Base-by-base conservation (phyloP, 208 protist species). In the Wallacemonas sp. region DNA sequence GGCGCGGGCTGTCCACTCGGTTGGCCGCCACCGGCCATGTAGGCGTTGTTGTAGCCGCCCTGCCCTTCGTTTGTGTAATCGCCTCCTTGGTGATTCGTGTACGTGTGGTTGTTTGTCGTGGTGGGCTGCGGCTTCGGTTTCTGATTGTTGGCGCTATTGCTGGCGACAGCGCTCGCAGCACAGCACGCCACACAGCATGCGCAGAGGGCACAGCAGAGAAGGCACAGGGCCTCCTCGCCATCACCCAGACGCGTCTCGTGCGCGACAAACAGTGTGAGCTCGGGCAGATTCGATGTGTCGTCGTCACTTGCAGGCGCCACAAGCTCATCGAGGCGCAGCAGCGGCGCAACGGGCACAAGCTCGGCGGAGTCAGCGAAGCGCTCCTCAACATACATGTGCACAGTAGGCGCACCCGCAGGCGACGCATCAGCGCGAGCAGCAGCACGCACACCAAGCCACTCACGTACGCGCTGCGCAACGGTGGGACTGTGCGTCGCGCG, bases 101-200 rank as follows among this genome's bases (percentile, higher is more conserved):
- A n/a, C n/a, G n/a, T n/a, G 41, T 26, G 8, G 2, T 1, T 27
- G 48, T 68, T 39, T 4, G 39, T 68, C 34, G 57, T 59, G 48
- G 57, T 58, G 4, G 27, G 42, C 24, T 68, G 5, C 10, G 39
- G 39, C 19, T 36, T 58, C 17, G 27, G 27, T 9, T 19, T 5
- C 13, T 44, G 44, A 12, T 57, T 50, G 45, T 30, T 55, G 17
- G 38, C 42, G 38, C 34, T 60, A 27, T 21, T 50, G 36, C n/a
- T 37, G 6, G 22, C 61, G 37, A 29, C 39, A 5, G 34, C 21
- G 46, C 34, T n/a, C 4, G 24, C 22, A 3, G 63, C 44, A 36
- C 63, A 73, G 39, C 67, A 73, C n/a, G 59, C 57, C 12, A 38
- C 63, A 26, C 60, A 59, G 63, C 63, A 69, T 5, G 52, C 52